Base-by-base conservation (phyloP, 345 rosid species). In the Tarenaya hassleriana region DNA sequence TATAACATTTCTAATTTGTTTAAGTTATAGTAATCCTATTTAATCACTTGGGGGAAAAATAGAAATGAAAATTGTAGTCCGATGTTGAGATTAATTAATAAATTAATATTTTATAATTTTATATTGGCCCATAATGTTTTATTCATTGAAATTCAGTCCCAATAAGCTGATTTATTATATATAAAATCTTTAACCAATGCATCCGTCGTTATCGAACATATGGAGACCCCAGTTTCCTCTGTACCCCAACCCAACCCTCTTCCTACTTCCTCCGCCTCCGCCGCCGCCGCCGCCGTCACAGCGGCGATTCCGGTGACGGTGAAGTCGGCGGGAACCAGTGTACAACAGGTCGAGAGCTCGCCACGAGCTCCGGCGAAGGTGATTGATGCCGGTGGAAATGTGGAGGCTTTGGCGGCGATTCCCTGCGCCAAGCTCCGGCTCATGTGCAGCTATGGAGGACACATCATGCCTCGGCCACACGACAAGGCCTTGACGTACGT, bases 371-470 rank as follows among this genome's bases (percentile, higher is more conserved):
- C 46, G 9, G 14, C 50, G 17, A 8, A 9, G 9, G 14, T 47
- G 16, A 8, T 10, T 6, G 46, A 53, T 39, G 70, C 60, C 14
- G 80, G 82, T 9, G 65, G 66, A 0, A 31, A 47, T 21, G 64
- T 58, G 1, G 82, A 81, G n/a, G 64, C 63, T 10, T 80, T 83
- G 9, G 74, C 81, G 8, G 64, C 75, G 0, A 61, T 85, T 39
- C 95, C 84, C 1, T 79, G 76, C 7, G 64, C 77, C 33, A 86
- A 75, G 65, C 91, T 84, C 54, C 84, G 91, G n/a, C 70, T 90
- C 0, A 86, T 90, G 94, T 86, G 95, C 64, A 84, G 94, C 70
- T 84, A 67, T 32, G 87, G 85, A 5, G 97, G 95, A 16, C 95
- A 80, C 60, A 90, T 90, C 55, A 74, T 90, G 69, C 95, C 95